Base-by-base conservation (phyloP, 345 rosid species). In the Streptanthus diversifolius region DNA sequence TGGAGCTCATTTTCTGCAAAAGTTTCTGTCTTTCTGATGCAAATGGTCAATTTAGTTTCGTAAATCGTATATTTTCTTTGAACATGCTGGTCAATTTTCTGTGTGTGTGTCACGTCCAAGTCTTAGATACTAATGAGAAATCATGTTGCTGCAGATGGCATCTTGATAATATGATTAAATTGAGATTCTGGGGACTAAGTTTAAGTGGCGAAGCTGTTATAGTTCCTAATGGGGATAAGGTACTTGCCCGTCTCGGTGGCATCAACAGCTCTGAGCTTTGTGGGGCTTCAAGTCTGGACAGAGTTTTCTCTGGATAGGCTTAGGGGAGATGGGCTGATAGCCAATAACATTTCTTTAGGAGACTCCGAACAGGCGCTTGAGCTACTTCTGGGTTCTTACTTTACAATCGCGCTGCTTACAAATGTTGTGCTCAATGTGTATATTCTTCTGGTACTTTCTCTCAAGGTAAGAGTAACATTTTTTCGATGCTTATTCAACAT, bases 351-450 rank as follows among this genome's bases (percentile, higher is more conserved):
- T 55, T 76, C 77, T 54, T 75, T 77, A 24, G 90, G 84, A 61
- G 84, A 83, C 74, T 85, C 84, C 14, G 80, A 73, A 64, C 87
- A 13, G 52, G 81, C 82, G 18, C 78, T 88, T 76, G 93, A 91
- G 70, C 83, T 84, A 66, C 82, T 87, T 36, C 67, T 81, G n/a
- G 81, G 86, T 53, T 91, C 97, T 66, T 91, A 87, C 47, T 75
- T 86, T n/a, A 86, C 91, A 1, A 57, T 80, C 59, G 85, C 77
- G 1, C 76, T 95, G 76, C 83, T 93, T 66, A 83, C 80, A 19
- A 95, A 82, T 88, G 90, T 91, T 82, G 80, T 82, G 70, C 80
- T 91, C 74, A 91, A 88, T 77, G 86, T 74, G 39, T 95, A 90
- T 78, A 43, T 88, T 82, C 91, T 95, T 66, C 82, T 90, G 25